Conservation (phyloP, 2,329 filamentous ascomycete species). For the Xylaria hypoxylon region DNA sequence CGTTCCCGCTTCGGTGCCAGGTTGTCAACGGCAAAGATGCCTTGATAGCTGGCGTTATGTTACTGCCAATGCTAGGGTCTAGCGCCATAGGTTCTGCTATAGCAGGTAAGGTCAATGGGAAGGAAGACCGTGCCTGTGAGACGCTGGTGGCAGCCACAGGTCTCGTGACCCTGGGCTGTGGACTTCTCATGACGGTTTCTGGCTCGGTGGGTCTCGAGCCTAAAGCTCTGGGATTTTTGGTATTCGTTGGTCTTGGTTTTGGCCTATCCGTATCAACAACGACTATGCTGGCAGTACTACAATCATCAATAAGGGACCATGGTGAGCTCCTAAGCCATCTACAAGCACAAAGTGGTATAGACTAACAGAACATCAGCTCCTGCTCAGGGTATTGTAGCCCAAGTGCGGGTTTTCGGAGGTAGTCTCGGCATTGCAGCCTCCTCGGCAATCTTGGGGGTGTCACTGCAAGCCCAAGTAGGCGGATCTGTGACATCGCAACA, state of each 20-base stretch:
- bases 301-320: constrained; percentile 59
- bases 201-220: constrained; percentile 53
- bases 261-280: constrained; percentile 61
- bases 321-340: constrained; percentile 52
- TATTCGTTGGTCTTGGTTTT: constrained; percentile 65
- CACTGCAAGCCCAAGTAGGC: constrained; percentile 48
- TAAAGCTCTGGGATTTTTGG: constrained; percentile 62
- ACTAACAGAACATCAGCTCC: constrained; percentile 54
- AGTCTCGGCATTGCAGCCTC: constrained; percentile 67
- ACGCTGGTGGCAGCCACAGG: constrained; percentile 57
- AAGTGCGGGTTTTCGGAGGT: constrained; percentile 64
- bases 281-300: constrained; percentile 59
- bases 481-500: constrained; percentile 49
- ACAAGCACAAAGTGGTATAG: neutral
- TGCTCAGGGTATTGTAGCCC: constrained; percentile 65
- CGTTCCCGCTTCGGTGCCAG: constrained; percentile 63
- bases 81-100: constrained; percentile 59
- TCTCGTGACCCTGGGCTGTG: constrained; percentile 61
- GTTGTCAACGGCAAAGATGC: constrained; percentile 61
- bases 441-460: constrained; percentile 58
- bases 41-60: constrained; percentile 62
- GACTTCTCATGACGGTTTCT: constrained; percentile 58
- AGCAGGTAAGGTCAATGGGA: constrained; percentile 57
- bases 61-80: constrained; percentile 65
- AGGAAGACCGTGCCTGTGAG: constrained; percentile 57